Percentiles rank a stretch among this genome's conserved stretches.
These are phyloP conservation scores for Naganishia cerealis DNA, from an alignment of 1,284 basidiomycete species.

Conservation along the genomic window DNA sequence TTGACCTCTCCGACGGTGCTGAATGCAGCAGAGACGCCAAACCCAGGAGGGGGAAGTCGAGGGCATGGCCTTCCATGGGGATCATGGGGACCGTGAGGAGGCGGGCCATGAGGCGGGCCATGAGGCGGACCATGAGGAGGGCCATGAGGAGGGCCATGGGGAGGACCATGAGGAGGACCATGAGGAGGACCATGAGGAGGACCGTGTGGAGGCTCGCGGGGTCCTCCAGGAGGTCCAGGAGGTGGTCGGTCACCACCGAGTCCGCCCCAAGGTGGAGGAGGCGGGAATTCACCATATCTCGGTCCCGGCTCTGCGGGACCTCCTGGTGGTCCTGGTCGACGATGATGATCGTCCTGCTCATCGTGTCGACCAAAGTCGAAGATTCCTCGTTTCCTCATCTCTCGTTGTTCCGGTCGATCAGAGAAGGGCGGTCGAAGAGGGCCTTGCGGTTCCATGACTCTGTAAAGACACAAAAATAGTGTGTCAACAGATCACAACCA, in stretches of 20 bases:
- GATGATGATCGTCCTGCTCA: background rate
- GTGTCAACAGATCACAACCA: background rate
- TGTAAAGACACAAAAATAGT: background rate
- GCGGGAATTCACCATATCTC: no score
- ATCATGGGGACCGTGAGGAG: background rate
- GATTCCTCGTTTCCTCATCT: background rate
- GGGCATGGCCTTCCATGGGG: background rate
- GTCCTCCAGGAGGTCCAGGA: background rate
- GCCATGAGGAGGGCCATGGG: constrained; percentile 3
- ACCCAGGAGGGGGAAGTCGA: constrained; percentile 27
- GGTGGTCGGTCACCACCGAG: background rate
- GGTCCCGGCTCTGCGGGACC: background rate
- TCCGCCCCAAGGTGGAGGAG: no score
- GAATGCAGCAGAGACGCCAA: constrained; percentile 22
- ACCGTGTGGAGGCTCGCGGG: constrained; percentile 3
- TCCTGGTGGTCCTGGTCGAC: background rate
- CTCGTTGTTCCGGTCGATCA: background rate
- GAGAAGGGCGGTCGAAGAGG: background rate
- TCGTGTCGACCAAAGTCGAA: background rate
- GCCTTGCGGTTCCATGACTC: background rate
- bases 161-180: constrained; percentile 16
- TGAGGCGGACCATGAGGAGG: no score
- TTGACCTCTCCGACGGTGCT: constrained; percentile 28
- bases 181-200: constrained; percentile 16
- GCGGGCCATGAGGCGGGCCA: constrained; percentile 1